Base-by-base conservation (phyloP, 306 rosid genomes). In the Macrotyloma uniflorum region DNA sequence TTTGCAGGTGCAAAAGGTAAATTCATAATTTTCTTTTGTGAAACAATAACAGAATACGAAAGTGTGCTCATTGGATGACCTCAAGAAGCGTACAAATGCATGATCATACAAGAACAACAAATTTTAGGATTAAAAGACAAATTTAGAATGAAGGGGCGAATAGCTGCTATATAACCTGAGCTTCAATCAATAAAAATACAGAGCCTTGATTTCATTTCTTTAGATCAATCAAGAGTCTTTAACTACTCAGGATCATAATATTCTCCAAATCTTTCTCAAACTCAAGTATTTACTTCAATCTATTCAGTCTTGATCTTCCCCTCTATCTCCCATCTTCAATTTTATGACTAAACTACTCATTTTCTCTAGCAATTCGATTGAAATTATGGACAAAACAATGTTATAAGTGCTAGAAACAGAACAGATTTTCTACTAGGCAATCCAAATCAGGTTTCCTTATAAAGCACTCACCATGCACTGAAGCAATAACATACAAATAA, bases 401-500 rank as follows among this genome's bases (percentile, higher is more conserved):
- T 1, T 3, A 42, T 22, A 15, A 55, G 14, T 70, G 33, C 67
- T 19, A n/a, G 30, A 75, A 45, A 70, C 51, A 81, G 49, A 62
- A 47, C 47, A 63, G 43, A 5, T 12, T 74, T 9, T 54, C 54
- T 14, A 50, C 24, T 14, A 11, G 47, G 64, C 11, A 13, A 61
- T 49, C 73, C 70, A 9, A 2, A 78, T 68, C 51, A 57, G 57
- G 50, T 28, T 43, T 57, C 53, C 58, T 54, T 2, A 40, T 16
- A 33, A 69, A 68, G 24, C 26, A 12, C 24, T 12, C 62, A 77
- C 65, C 81, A 69, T 30, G 62, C 70, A 8, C 49, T 2, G 24
- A 61, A 23, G 45, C 63, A 43, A 47, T 47, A 47, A 16, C 53
- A 54, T 24, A 1, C 18, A 57, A 26, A 4, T 47, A 18, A 74